Evolutionary conservation across 768 basidiomycete species (phyloP).

Genomic region (Suillus placidus): DNA sequence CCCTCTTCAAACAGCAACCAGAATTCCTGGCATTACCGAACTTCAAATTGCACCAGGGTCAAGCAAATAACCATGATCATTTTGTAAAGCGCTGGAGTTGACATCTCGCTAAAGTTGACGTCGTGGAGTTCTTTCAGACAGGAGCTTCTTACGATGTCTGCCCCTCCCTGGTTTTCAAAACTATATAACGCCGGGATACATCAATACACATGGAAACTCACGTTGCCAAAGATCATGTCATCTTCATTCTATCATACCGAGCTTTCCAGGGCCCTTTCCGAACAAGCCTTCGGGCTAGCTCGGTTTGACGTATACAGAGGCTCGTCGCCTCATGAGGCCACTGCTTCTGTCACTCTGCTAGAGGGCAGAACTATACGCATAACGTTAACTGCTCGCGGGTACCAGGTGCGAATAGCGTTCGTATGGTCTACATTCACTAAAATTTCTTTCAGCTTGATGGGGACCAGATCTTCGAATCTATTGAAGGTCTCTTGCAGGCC

Average conservation of each 20-base stretch:
- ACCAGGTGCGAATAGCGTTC: slow-evolving; percentile 44
- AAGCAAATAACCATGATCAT: slow-evolving; percentile 26
- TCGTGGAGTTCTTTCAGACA: slow-evolving; percentile 19
- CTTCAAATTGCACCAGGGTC: slow-evolving; percentile 33
- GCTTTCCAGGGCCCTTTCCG: slow-evolving; percentile 54
- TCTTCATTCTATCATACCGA: slow-evolving; percentile 45
- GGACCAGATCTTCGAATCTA: slow-evolving; percentile 50
- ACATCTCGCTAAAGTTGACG: slow-evolving; percentile 19
- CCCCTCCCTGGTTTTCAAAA: slow-evolving; percentile 29
- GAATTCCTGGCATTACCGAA: slow-evolving; percentile 15
- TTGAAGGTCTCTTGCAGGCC: slow-evolving; percentile 59
- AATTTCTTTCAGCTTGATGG: slow-evolving; percentile 25
- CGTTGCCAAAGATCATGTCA: slow-evolving; percentile 22
- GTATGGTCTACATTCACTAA: slow-evolving; percentile 13
- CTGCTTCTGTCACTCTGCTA: slow-evolving; percentile 55
- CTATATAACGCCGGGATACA: slow-evolving; percentile 29
- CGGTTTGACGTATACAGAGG: slow-evolving; percentile 44
- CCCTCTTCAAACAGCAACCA: slow-evolving; percentile 4
- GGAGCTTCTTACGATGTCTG: slow-evolving; percentile 22
- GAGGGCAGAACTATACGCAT: slow-evolving; percentile 55
- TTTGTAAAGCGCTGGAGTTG: slow-evolving; percentile 21
- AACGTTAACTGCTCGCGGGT: slow-evolving; percentile 55
- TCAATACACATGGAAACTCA: slow-evolving; percentile 23
- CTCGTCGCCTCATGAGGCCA: slow-evolving; percentile 48
- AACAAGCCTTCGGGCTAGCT: slow-evolving; percentile 60